A percentile compares a stretch with the other conserved stretches of the same genome.
phyloP scores from a whole-genome alignment of 495 filamentous ascomycete genomes.

The Hypoxylon intermedium region DNA sequence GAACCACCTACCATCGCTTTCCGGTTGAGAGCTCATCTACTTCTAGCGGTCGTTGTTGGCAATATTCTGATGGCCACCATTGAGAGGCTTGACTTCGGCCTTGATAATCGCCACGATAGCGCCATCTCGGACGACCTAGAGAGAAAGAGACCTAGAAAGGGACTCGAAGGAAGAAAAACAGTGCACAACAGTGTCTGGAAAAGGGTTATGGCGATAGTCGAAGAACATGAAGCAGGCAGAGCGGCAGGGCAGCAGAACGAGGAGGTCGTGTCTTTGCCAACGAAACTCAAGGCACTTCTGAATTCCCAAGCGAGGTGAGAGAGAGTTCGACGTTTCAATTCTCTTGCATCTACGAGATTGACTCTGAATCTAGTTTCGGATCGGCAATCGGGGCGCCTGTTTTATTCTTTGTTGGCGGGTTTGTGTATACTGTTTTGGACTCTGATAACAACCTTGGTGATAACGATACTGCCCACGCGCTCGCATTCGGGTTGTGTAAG shows the following conservation, averaged over 20 bases:
- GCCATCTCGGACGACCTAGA: conserved; percentile 16
- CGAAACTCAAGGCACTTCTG: conserved; percentile 39
- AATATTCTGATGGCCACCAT: conserved; percentile 45
- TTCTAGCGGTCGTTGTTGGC: conserved; percentile 43
- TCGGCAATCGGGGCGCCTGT: conserved; percentile 56
- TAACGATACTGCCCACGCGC: conserved; percentile 49
- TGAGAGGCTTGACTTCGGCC: conserved; percentile 24
- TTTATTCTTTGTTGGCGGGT: conserved; percentile 55
- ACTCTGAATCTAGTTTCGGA: conserved; percentile 46
- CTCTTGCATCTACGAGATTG: neutral
- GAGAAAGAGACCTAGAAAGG: neutral
- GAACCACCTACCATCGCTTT: conserved; percentile 25
- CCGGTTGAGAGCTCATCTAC: conserved; percentile 36
- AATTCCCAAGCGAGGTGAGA: conserved; percentile 40
- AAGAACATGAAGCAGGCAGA: conserved; percentile 31
- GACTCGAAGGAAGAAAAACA: conserved; percentile 8
- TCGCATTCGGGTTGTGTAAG: conserved; percentile 59
- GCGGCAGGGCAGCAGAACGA: neutral
- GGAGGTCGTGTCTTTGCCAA: conserved; percentile 31
- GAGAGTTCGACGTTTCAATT: conserved; percentile 1
- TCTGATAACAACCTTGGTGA: conserved; percentile 46
- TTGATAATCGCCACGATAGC: conserved; percentile 5
- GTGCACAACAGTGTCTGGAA: conserved; percentile 43
- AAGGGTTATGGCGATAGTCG: conserved; percentile 36
- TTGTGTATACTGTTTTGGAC: conserved; percentile 51